Evolutionary conservation across 257 asterid species (phyloP), one percentile per base, ranked within the genome.

Genomic region (Prunella vulgaris): DNA sequence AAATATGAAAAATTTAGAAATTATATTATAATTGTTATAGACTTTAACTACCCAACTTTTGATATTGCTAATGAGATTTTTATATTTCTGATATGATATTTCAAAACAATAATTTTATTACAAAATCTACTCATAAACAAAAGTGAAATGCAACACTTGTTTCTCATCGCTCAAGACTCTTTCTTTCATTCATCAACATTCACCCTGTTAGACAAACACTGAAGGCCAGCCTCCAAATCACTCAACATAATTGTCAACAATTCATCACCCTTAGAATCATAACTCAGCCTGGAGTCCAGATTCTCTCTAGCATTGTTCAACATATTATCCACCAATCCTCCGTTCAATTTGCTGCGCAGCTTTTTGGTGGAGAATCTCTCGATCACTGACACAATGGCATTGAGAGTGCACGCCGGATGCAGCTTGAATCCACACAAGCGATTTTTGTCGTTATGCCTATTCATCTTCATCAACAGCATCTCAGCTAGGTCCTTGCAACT

Each of bases 261-360:
- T 38, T 87, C 94, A 1, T 89, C 96, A 14, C 92, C 94, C 3
- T 66, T 71, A 6, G 94, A 82, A 42, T 89, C 86, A 59, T 84
- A 84, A 73, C 24, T 74, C 72, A 92, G 84, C 85, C 97, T 84
- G 44, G 84, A 70, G 25, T 92, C 97, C 79, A 92, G 73, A 78
- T 72, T 72, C 40, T 89, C 97, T 48, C 95, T 83, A 0, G 93
- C 96, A 66, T 86, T 89, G n/a, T 76, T 87, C 3, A 92, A 78
- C 93, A 86, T 78, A 13, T 89, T 89, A 73, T 87, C 92, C 7
- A 88, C 77, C 86, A 89, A 74, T 37, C 95, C 98, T 48, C 98
- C 98, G 9, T 92, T 92, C 96, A 92, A 70, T 58, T 84, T 94
- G 67, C 80, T 80, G 4, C 98, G 82, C 75, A 86, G 82, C 76